phyloP scores from a whole-genome alignment of 208 protist genomes.

The Leishmania arabica region DNA sequence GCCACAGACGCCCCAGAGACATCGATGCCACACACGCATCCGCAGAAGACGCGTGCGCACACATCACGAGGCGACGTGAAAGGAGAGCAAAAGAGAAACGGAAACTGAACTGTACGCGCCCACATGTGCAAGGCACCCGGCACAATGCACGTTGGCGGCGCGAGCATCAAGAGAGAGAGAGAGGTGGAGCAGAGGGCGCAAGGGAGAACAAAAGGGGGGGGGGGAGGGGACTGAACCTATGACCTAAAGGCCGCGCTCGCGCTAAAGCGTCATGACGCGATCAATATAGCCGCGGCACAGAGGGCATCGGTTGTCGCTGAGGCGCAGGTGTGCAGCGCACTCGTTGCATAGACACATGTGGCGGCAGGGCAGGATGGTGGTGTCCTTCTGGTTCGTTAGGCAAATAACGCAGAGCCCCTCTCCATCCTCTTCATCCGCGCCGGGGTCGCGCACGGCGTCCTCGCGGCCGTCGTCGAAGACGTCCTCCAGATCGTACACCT shows the following conservation, averaged over 20 bases:
- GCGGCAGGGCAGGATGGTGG: slow-evolving; percentile 91
- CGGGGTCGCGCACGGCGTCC: slow-evolving; percentile 19
- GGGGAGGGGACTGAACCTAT: neutral
- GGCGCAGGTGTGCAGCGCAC: slow-evolving; percentile 77
- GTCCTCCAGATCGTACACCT: slow-evolving; percentile 85
- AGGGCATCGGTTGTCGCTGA: slow-evolving; percentile 89
- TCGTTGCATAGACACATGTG: slow-evolving; percentile 92
- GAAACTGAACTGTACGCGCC: neutral
- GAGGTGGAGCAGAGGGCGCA: neutral
- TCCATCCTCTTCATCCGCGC: slow-evolving; percentile 39
- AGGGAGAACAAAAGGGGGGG: neutral
- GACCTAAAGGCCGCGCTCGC: neutral
- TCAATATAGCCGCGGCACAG: slow-evolving; percentile 85
- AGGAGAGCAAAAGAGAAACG: neutral
- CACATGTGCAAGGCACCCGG: neutral
- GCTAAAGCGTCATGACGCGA: slow-evolving; percentile 64
- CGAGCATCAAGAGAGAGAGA: neutral
- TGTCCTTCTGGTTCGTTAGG: slow-evolving; percentile 80
- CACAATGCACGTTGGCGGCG: neutral
- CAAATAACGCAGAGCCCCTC: slow-evolving; percentile 86
- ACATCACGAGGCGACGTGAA: neutral
- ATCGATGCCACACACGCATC: neutral
- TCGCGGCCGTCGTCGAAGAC: slow-evolving; percentile 68
- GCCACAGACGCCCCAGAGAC: neutral
- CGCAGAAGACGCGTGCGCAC: neutral